Percentiles rank a stretch among this genome's conserved stretches.
These are phyloP conservation scores for Candida chilensis DNA, from an alignment of 805 yeast genomes.

Conservation along the genomic window DNA sequence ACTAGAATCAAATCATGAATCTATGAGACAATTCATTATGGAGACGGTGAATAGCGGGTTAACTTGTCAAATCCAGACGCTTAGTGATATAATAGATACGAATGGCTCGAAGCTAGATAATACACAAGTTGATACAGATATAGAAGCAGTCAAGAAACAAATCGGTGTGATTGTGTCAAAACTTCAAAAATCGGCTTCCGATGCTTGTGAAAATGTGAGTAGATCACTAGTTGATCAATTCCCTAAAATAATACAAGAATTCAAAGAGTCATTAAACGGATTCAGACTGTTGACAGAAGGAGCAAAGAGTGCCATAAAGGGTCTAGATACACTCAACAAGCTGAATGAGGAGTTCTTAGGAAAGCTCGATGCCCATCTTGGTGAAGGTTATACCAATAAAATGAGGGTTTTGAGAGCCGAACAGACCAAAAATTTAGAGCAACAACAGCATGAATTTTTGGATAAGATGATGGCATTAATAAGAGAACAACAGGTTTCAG, in stretches of 20 bases:
- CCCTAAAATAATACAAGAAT: conserved; percentile 9
- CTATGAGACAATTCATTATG: conserved; percentile 8
- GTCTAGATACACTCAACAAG: too few relatives aligned
- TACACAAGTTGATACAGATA: conserved; percentile 1
- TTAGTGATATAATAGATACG: not conserved
- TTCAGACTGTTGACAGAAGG: too few relatives aligned
- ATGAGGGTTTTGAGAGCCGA: too few relatives aligned
- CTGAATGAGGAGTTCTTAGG: too few relatives aligned
- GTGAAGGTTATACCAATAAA: too few relatives aligned
- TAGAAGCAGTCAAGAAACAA: conserved; percentile 4
- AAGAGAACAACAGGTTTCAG: too few relatives aligned
- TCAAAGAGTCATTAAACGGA: too few relatives aligned
- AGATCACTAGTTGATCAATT: conserved; percentile 9
- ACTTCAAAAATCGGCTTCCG: conserved; percentile 8
- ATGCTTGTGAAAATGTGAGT: conserved; percentile 10
- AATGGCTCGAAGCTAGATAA: not conserved
- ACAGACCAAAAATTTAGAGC: too few relatives aligned
- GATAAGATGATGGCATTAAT: too few relatives aligned
- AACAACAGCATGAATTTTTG: too few relatives aligned
- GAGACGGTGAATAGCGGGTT: conserved; percentile 15
- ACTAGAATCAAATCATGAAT: not conserved
- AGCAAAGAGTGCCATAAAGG: too few relatives aligned
- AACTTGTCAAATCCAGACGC: conserved; percentile 5
- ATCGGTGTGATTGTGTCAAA: conserved; percentile 5
- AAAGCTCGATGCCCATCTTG: too few relatives aligned